Evolutionary conservation across 176 grass and related monocot species (phyloP).

Genomic region (Otatea glauca): DNA sequence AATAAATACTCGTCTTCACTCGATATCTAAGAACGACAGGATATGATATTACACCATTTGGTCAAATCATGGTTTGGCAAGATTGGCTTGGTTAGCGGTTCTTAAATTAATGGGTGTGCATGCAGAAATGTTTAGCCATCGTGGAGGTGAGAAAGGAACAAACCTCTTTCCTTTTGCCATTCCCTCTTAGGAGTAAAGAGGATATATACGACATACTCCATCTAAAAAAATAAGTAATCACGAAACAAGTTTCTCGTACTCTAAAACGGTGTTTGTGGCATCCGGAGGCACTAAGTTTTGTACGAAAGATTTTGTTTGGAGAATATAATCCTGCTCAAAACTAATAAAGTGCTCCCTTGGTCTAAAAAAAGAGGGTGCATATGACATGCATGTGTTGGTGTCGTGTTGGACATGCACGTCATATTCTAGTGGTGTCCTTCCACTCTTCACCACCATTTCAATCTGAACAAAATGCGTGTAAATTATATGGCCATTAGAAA

Average conservation of each 20-base stretch:
- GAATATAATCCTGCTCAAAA: too few species aligned
- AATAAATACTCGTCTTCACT: too few species aligned
- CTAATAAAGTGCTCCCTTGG: too few species aligned
- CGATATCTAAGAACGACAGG: neutral
- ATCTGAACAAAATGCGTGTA: conserved; percentile 3
- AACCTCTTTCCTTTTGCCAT: neutral
- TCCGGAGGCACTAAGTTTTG: too few species aligned
- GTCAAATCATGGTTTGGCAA: conserved; percentile 14
- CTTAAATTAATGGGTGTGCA: neutral
- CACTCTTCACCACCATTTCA: neutral
- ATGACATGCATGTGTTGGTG: neutral
- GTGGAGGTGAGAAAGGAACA: conserved; percentile 39
- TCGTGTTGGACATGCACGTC: conserved; percentile 16
- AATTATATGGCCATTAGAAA: neutral
- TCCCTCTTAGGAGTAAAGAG: neutral
- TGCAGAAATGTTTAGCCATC: conserved; percentile 3
- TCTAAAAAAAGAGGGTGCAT: neutral
- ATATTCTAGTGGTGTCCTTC: neutral
- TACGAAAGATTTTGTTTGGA: too few species aligned
- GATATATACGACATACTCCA: neutral
- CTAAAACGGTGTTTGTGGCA: too few species aligned
- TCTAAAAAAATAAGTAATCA: too few species aligned
- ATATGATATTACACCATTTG: neutral
- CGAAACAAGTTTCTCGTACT: too few species aligned
- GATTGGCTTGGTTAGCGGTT: neutral